These are phyloP conservation scores for Albizia julibrissin DNA, from an alignment of 306 rosid species.

Conservation along the genomic window DNA sequence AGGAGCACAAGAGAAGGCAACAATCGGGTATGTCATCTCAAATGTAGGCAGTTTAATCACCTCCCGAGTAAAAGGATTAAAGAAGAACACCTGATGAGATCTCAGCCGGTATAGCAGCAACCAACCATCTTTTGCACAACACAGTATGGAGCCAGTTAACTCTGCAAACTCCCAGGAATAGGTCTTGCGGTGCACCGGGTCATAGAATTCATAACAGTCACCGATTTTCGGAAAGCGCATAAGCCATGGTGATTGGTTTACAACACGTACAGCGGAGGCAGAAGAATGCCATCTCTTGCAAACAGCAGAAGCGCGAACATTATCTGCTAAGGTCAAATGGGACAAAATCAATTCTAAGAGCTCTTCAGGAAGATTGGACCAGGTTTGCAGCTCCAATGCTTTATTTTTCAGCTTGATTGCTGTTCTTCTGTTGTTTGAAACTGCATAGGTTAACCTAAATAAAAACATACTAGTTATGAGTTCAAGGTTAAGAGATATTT, in stretches of 20 bases:
- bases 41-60: conserved; percentile 67
- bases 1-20: conserved; percentile 83
- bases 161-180: conserved; percentile 62
- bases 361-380: conserved; percentile 76
- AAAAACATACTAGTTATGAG: conserved; percentile 11
- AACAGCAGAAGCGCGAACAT: conserved; percentile 64
- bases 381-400: conserved; percentile 52
- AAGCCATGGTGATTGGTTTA: conserved; percentile 73
- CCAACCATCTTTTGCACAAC: conserved; percentile 87
- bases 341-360: conserved; percentile 64
- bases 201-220: conserved; percentile 63
- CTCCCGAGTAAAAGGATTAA: conserved; percentile 68
- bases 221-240: conserved; percentile 78
- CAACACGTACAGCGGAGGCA: conserved; percentile 67
- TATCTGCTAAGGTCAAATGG: conserved; percentile 54
- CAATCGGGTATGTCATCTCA: conserved; percentile 77
- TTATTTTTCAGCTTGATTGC: conserved; percentile 41
- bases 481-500: conserved; percentile 7
- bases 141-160: conserved; percentile 69
- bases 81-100: conserved; percentile 66
- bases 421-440: conserved; percentile 32
- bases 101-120: conserved; percentile 64
- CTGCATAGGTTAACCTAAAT: conserved; percentile 68
- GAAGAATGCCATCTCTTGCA: conserved; percentile 77
- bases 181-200: conserved; percentile 69